Evolutionary conservation across 257 asterid species (phyloP).

Genomic region (Pogostemon cablin): DNA sequence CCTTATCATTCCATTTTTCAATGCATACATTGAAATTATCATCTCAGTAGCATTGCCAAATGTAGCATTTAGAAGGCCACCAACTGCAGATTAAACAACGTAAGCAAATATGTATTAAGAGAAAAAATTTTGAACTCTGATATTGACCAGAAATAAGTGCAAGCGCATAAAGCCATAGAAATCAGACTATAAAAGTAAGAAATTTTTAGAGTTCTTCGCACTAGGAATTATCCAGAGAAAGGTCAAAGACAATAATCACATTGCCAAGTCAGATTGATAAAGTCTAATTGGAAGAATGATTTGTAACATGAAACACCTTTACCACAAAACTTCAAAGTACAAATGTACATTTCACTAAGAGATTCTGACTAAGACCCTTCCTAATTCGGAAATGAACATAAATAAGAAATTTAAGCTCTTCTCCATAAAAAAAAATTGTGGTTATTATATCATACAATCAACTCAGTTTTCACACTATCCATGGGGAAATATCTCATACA

Average conservation of each 20-base stretch:
- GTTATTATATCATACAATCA: not conserved
- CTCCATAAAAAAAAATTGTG: not conserved
- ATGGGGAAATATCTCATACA: not conserved
- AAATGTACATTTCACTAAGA: too few relatives aligned
- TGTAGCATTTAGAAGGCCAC: constrained; percentile 96
- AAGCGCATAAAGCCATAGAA: not conserved
- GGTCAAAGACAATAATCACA: constrained; percentile 5
- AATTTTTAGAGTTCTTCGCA: constrained; percentile 11
- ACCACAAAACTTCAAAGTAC: too few relatives aligned
- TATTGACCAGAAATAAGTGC: not conserved
- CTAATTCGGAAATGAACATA: constrained; percentile 4
- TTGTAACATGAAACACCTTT: not conserved
- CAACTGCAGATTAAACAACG: constrained; percentile 59
- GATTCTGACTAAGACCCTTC: not conserved
- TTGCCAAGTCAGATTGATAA: not conserved
- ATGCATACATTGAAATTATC: constrained; percentile 90
- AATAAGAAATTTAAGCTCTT: not conserved
- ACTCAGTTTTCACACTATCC: constrained; percentile 12
- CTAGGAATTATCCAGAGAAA: not conserved
- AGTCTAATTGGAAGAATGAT: not conserved
- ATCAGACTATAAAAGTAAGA: not conserved
- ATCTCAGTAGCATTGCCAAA: constrained; percentile 98
- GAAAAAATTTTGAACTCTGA: not conserved
- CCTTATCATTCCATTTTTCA: constrained; percentile 89
- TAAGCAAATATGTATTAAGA: not conserved